Conservation (phyloP, 768 basidiomycete species). For the Hericium erinaceus region DNA sequence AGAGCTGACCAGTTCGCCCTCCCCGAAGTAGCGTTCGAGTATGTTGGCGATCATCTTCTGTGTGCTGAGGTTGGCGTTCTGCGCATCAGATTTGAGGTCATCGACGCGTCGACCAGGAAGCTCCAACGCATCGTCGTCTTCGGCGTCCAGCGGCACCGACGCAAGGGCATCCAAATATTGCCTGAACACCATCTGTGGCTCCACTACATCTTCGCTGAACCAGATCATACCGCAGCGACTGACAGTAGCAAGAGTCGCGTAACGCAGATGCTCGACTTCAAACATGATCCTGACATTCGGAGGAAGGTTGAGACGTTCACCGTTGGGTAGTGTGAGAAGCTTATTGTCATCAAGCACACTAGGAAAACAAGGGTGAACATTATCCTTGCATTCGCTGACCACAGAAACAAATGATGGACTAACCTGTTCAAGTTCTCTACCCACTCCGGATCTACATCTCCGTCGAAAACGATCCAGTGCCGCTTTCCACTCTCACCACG, state of each 20-base stretch:
- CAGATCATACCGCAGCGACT: constrained; percentile 99
- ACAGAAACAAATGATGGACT: constrained; percentile 15
- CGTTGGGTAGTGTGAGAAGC: constrained; percentile 91
- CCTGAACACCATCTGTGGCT: constrained; percentile 83
- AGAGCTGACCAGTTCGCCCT: constrained; percentile 70
- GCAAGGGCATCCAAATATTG: constrained; percentile 78
- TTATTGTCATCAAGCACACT: constrained; percentile 99
- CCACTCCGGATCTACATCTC: constrained; percentile 99
- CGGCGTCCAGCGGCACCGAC: constrained; percentile 70
- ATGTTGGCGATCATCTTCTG: constrained; percentile 70
- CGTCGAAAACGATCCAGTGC: constrained; percentile 99
- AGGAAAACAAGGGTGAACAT: constrained; percentile 1
- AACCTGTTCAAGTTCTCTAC: constrained; percentile 99
- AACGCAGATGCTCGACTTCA: constrained; percentile 95
- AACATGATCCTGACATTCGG: constrained; percentile 99
- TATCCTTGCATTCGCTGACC: background rate
- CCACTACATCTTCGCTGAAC: constrained; percentile 97
- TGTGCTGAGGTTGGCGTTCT: constrained; percentile 51
- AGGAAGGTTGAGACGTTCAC: constrained; percentile 94
- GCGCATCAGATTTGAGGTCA: constrained; percentile 33
- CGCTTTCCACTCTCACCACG: constrained; percentile 94
- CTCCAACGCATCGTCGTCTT: constrained; percentile 74
- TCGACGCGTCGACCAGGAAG: constrained; percentile 54
- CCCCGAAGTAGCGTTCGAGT: constrained; percentile 74
- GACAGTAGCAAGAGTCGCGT: constrained; percentile 96